phyloP scores from a whole-genome alignment of 345 rosid genomes.

The Streptanthus diversifolius region DNA sequence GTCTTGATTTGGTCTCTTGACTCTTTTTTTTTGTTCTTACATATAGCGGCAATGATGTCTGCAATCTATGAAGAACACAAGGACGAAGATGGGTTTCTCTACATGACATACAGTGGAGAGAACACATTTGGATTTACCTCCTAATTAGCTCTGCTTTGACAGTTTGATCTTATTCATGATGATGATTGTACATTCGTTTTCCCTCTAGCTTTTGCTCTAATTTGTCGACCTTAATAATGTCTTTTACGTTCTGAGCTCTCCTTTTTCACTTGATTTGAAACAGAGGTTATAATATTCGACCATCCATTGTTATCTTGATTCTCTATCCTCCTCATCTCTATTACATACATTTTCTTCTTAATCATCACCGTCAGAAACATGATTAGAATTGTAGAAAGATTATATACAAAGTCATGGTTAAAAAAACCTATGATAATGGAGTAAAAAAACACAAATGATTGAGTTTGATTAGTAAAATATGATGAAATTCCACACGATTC shows the following conservation, averaged over 20 bases:
- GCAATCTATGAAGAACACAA: conserved; percentile 74
- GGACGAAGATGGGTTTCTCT: conserved; percentile 81
- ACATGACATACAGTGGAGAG: conserved; percentile 82
- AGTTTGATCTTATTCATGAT: neutral
- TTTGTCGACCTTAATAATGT: conserved; percentile 8
- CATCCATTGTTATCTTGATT: neutral
- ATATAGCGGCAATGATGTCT: conserved; percentile 67
- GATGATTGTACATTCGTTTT: conserved; percentile 27
- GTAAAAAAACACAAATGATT: neutral
- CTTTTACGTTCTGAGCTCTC: conserved; percentile 2
- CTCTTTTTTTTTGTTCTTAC: neutral
- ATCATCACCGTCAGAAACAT: neutral
- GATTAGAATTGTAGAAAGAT: no score
- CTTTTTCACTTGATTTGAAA: neutral
- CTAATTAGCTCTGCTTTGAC: neutral
- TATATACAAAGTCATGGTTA: no score
- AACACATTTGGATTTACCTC: conserved; percentile 60
- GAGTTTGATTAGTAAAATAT: neutral
- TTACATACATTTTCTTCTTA: neutral
- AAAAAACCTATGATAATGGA: neutral
- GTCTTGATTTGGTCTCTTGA: neutral
- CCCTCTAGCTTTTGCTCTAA: conserved; percentile 1
- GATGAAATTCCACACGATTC: no score
- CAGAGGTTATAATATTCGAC: neutral
- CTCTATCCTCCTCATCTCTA: neutral